Conservation (phyloP, 805 yeast species). For the Pichia eremophila region DNA sequence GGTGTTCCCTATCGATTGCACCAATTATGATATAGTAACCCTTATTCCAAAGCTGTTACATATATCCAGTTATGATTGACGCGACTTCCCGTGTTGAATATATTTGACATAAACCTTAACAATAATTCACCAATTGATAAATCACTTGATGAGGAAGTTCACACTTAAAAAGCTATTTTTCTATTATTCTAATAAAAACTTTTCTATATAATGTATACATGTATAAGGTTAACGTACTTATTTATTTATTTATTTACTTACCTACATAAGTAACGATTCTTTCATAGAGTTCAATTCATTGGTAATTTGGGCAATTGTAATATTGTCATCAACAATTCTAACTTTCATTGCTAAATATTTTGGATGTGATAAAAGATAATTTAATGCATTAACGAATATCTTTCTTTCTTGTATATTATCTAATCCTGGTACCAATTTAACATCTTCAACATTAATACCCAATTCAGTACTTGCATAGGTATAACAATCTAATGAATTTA, state of each 20-base stretch:
- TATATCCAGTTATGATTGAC: no score
- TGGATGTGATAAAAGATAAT: conserved; percentile 76
- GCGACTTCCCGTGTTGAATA: no score
- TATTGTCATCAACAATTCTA: conserved; percentile 49
- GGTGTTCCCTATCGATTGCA: no score
- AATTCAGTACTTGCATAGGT: conserved; percentile 29
- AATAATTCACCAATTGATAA: no score
- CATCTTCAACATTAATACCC: conserved; percentile 12
- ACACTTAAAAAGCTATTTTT: no score
- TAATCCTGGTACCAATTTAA: conserved; percentile 43
- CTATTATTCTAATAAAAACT: background rate
- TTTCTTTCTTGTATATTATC: conserved; percentile 50
- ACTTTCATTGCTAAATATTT: conserved; percentile 68
- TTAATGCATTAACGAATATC: conserved; percentile 52
- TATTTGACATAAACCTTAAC: no score
- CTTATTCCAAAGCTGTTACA: no score
- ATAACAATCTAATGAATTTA: conserved; percentile 44
- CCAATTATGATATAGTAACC: no score
- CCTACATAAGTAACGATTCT: conserved; percentile 27
- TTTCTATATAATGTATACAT: background rate
- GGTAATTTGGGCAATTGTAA: conserved; percentile 38
- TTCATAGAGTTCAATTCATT: conserved; percentile 46
- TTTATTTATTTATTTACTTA: no score
- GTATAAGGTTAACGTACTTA: no score
- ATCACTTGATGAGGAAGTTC: no score